Evolutionary conservation across 2,329 filamentous ascomycete genomes (phyloP), one percentile per base, ranked within the genome.

Genomic region (Pyrenochaeta sp.): DNA sequence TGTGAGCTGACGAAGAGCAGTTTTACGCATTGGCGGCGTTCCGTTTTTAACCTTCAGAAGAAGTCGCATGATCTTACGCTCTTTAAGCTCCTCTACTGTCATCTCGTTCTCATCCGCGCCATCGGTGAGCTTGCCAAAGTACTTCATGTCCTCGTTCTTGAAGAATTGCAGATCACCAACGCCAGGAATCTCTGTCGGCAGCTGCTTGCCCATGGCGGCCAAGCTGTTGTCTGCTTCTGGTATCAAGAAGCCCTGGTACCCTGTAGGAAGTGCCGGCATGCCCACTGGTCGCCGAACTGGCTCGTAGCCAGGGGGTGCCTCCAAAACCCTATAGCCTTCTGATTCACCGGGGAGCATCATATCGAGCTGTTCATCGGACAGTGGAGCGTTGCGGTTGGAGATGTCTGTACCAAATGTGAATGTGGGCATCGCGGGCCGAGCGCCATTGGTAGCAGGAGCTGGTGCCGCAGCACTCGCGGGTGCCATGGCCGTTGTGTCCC

Each of bases 1-100:
- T 15, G 95, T 99, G 58, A 99, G 87, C 76, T 99, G 95, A 78
- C 95, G 90, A 68, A 99, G 85, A 20, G 95, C 95, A 31, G 95
- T 99, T 83, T 99, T 99, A 78, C 95, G 85, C 95, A 98, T 98
- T 0, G 95, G 94, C 21, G 95, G 95, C 35, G 95, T 98, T 69
- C 95, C 95, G 74, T 99, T 99, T 85, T 99, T 99, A 82, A 99
- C 94, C 79, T 99, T 99, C 51, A 99, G 84, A 40, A 99, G 82
- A 49, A 99, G 80, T 63, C 95, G 85, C 95, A 99, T 98, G 72
- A 99, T 99, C 79, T 99, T 99, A 58, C 95, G 86, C 78, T 99
- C 94, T 78, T 99, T 98, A 46, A 99, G 80, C 70, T 99, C 94
- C 43, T 99, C 95, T 9, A 99, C 92, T 17, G 89, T 93, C 78